Conservation (phyloP, 2,329 filamentous ascomycete genomes). For the Fusarium transvaalense region DNA sequence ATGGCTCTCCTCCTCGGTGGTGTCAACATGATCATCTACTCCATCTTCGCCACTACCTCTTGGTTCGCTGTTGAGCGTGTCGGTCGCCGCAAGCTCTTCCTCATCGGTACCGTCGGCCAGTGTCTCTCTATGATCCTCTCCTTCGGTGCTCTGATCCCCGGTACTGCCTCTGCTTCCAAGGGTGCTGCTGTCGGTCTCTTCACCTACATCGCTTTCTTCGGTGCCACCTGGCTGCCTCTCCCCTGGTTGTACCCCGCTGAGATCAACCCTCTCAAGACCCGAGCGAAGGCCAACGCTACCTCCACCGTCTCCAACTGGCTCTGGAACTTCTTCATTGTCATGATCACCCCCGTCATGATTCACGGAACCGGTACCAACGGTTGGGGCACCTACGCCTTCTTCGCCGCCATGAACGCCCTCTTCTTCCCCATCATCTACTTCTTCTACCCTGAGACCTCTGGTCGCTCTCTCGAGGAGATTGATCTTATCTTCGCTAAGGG, state of each 20-base stretch:
- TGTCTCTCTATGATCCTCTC: slow-evolving; percentile 69
- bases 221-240: slow-evolving; percentile 72
- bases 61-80: slow-evolving; percentile 65
- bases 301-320: slow-evolving; percentile 71
- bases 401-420: slow-evolving; percentile 63
- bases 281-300: slow-evolving; percentile 67
- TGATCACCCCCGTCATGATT: slow-evolving; percentile 81
- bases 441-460: slow-evolving; percentile 60
- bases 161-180: slow-evolving; percentile 66
- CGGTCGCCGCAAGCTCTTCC: slow-evolving; percentile 61
- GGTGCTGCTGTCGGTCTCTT: slow-evolving; percentile 77
- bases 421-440: slow-evolving; percentile 64
- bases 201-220: slow-evolving; percentile 77
- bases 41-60: slow-evolving; percentile 66
- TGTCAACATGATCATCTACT: slow-evolving; percentile 68
- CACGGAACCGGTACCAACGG: slow-evolving; percentile 62
- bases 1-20: slow-evolving; percentile 64
- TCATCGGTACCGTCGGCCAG: slow-evolving; percentile 61
- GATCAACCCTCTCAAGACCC: slow-evolving; percentile 70
- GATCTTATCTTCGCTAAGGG: slow-evolving; percentile 59
- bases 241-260: slow-evolving; percentile 72
- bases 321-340: slow-evolving; percentile 78
- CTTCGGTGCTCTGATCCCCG: slow-evolving; percentile 75
- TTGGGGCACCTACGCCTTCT: slow-evolving; percentile 66
- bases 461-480: slow-evolving; percentile 38